These are phyloP conservation scores for Aspergillus clavatus DNA, from an alignment of 2,329 filamentous ascomycete genomes.

Conservation along the genomic window DNA sequence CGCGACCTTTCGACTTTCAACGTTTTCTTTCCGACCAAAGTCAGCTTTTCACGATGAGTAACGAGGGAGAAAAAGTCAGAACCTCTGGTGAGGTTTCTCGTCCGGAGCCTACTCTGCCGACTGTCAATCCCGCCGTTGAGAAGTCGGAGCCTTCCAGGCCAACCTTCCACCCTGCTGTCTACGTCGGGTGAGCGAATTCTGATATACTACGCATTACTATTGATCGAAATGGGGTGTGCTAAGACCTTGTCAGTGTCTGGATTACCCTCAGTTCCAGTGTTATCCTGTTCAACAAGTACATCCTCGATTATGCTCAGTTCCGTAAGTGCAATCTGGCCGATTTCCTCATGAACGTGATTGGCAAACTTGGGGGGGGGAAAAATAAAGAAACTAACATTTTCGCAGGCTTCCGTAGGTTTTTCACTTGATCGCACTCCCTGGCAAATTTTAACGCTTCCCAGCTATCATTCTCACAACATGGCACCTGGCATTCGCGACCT, in stretches of 20 bases:
- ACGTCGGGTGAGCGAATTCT: slow-evolving; percentile 57
- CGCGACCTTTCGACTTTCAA: slow-evolving; percentile 46
- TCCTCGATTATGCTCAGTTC: slow-evolving; percentile 80
- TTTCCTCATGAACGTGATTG: neutral
- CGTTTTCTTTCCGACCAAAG: slow-evolving; percentile 43
- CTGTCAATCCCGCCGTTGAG: slow-evolving; percentile 69
- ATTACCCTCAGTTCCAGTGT: slow-evolving; percentile 88
- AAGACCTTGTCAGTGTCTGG: slow-evolving; percentile 62
- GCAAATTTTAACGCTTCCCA: slow-evolving; percentile 13
- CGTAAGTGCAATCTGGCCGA: slow-evolving; percentile 49
- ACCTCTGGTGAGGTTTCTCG: slow-evolving; percentile 65
- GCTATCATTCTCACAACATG: slow-evolving; percentile 79
- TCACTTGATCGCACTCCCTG: neutral
- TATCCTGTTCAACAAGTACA: slow-evolving; percentile 99
- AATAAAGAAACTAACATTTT: slow-evolving; percentile 4
- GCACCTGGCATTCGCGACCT: slow-evolving; percentile 86
- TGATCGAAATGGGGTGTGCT: slow-evolving; percentile 6
- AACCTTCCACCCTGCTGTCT: slow-evolving; percentile 73
- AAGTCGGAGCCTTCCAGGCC: slow-evolving; percentile 64
- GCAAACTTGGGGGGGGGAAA: too few relatives aligned
- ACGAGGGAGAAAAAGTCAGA: slow-evolving; percentile 74
- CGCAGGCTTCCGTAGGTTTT: slow-evolving; percentile 44
- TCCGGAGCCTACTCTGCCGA: slow-evolving; percentile 60
- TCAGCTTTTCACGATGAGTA: slow-evolving; percentile 49
- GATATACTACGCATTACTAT: neutral